These are phyloP conservation scores for Ramaria sp. DNA, from an alignment of 768 basidiomycete genomes.

Conservation along the genomic window DNA sequence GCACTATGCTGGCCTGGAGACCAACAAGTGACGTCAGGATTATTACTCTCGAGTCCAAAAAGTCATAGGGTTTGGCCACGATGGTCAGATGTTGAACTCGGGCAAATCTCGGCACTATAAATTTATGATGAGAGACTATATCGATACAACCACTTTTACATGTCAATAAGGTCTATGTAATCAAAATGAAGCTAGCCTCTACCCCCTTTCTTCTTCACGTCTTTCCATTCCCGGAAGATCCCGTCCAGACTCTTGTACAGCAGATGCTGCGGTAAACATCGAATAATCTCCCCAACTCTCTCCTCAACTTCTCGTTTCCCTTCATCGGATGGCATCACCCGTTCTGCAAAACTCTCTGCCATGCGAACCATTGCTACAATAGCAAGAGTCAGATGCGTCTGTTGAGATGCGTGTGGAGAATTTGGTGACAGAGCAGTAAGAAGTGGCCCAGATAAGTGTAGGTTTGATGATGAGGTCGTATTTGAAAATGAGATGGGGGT, in stretches of 20 bases:
- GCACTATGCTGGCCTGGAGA: no score
- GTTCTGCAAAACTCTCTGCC: constrained; percentile 70
- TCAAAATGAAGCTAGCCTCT: not conserved
- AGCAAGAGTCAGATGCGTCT: constrained; percentile 90
- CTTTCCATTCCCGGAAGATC: constrained; percentile 88
- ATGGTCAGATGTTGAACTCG: not conserved
- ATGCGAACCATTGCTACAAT: constrained; percentile 87
- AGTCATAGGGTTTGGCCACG: not conserved
- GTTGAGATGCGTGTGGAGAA: constrained; percentile 75
- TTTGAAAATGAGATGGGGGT: constrained; percentile 55
- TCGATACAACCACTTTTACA: not conserved
- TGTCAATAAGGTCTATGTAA: not conserved
- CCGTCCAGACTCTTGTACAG: constrained; percentile 89
- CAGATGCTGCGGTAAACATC: constrained; percentile 77
- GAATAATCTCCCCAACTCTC: constrained; percentile 79
- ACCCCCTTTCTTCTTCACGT: constrained; percentile 62
- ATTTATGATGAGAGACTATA: not conserved
- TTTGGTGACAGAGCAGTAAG: constrained; percentile 60
- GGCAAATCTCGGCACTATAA: not conserved
- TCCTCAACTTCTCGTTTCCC: constrained; percentile 66
- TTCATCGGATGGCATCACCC: constrained; percentile 42
- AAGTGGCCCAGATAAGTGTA: constrained; percentile 57
- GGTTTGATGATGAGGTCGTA: constrained; percentile 35
- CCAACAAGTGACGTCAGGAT: not conserved
- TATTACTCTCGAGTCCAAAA: not conserved